phyloP scores from a whole-genome alignment of 2,329 filamentous ascomycete genomes.

The Fusarium sp. region DNA sequence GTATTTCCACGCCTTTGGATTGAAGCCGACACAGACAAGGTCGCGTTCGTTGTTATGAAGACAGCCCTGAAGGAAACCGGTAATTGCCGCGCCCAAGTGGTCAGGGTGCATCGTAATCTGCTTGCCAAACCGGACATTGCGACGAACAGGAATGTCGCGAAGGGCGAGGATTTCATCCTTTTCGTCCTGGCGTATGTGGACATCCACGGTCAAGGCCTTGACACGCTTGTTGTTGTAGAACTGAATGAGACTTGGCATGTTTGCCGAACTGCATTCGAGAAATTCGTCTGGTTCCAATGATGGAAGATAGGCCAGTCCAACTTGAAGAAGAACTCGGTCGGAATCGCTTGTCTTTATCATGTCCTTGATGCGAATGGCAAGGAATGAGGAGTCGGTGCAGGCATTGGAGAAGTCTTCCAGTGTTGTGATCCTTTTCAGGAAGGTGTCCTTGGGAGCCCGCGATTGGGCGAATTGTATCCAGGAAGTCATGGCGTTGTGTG shows the following conservation, averaged over 20 bases:
- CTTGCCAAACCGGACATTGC: no score
- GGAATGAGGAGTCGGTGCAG: neutral
- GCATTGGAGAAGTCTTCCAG: no score
- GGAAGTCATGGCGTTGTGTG: no score
- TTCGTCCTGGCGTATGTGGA: no score
- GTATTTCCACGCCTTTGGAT: constrained; percentile 28
- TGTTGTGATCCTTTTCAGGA: no score
- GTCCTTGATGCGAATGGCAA: neutral
- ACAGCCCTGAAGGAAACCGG: constrained; percentile 12
- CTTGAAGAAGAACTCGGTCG: constrained; percentile 32
- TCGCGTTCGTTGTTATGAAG: neutral
- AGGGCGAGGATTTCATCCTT: no score
- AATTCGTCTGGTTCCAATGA: neutral
- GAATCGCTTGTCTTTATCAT: neutral
- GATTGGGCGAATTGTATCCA: no score
- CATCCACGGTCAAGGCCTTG: neutral
- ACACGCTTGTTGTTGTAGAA: constrained; percentile 5
- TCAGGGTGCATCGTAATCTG: no score
- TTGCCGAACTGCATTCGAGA: neutral
- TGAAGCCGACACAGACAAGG: constrained; percentile 11
- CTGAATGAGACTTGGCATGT: neutral
- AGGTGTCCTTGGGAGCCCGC: no score
- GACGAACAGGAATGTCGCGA: no score
- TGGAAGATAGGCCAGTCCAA: constrained; percentile 25
- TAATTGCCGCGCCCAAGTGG: neutral